A percentile compares a stretch with the other conserved stretches of the same genome.
Conservation (phyloP, 2,329 filamentous ascomycete genomes). For the Trichoderma brevicompactum region DNA sequence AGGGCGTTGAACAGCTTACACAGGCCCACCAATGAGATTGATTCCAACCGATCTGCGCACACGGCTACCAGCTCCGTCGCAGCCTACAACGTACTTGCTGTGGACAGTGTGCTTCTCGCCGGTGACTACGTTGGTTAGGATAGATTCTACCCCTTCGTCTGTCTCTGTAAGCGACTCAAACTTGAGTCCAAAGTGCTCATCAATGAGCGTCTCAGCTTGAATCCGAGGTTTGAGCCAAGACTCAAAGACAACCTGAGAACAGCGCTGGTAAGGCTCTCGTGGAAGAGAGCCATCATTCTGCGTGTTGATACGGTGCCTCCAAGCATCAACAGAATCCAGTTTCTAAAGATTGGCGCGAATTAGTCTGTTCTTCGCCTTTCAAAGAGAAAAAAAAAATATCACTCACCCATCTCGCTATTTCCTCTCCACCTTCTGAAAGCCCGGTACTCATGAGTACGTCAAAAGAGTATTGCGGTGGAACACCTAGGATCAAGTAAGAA, state of each 20-base stretch:
- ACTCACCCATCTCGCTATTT: constrained; percentile 17
- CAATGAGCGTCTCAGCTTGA: constrained; percentile 5
- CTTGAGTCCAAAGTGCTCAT: constrained; percentile 16
- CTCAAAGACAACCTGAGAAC: constrained; percentile 14
- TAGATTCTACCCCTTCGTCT: constrained; percentile 15
- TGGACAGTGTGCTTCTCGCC: constrained; percentile 14
- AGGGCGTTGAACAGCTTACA: background rate
- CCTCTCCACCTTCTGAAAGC: background rate
- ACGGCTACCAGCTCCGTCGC: constrained; percentile 17
- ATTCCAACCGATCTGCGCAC: constrained; percentile 17
- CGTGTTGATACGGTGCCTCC: constrained; percentile 1
- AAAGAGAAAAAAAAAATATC: background rate
- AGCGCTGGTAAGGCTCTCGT: constrained; percentile 20
- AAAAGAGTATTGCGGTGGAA: constrained; percentile 8
- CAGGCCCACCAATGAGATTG: constrained; percentile 11
- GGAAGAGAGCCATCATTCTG: constrained; percentile 12
- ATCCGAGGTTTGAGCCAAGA: constrained; percentile 21
- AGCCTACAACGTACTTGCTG: constrained; percentile 20
- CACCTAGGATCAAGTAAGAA: background rate
- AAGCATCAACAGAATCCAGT: constrained; percentile 4
- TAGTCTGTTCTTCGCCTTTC: background rate
- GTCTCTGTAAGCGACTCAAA: constrained; percentile 14
- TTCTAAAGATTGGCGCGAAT: background rate
- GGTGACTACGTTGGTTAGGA: constrained; percentile 1
- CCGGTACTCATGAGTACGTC: background rate